phyloP scores from a whole-genome alignment of 1,284 basidiomycete species.

The Coniferiporia weirii region DNA sequence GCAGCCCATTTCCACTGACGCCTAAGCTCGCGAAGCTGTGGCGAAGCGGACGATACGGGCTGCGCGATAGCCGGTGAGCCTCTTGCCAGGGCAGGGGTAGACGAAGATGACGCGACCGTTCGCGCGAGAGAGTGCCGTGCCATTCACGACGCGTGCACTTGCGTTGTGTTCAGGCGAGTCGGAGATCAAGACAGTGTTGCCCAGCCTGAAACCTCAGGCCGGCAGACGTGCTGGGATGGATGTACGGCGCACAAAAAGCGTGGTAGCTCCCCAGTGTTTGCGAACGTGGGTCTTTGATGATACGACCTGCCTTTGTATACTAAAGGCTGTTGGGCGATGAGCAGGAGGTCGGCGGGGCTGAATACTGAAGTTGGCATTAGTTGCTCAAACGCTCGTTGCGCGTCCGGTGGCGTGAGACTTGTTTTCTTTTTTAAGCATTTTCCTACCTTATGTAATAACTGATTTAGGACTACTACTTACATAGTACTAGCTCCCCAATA shows the following conservation, averaged over 20 bases:
- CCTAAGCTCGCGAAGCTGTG: conserved; percentile 32
- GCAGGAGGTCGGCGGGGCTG: no score
- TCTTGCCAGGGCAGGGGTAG: conserved; percentile 11
- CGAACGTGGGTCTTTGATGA: background rate
- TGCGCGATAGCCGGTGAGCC: conserved; percentile 6
- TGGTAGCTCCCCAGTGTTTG: background rate
- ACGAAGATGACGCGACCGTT: conserved; percentile 11
- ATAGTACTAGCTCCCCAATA: no score
- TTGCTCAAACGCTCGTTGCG: background rate
- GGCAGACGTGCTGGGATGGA: background rate
- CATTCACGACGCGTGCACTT: conserved; percentile 17
- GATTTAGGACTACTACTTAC: background rate
- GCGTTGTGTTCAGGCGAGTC: conserved; percentile 12
- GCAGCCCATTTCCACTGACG: conserved; percentile 82
- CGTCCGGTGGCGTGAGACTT: background rate
- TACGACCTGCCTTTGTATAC: background rate
- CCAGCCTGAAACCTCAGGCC: background rate
- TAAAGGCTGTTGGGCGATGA: background rate
- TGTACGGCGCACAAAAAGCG: background rate
- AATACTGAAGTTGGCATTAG: background rate
- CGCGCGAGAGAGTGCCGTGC: conserved; percentile 11
- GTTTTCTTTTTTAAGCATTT: background rate
- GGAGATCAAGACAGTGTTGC: conserved; percentile 15
- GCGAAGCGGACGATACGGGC: conserved; percentile 9
- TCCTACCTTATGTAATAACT: background rate